Percentiles rank a stretch among this genome's conserved stretches.
Conservation (phyloP, 1,284 basidiomycete species). For the Xerocomus amazonicus region DNA sequence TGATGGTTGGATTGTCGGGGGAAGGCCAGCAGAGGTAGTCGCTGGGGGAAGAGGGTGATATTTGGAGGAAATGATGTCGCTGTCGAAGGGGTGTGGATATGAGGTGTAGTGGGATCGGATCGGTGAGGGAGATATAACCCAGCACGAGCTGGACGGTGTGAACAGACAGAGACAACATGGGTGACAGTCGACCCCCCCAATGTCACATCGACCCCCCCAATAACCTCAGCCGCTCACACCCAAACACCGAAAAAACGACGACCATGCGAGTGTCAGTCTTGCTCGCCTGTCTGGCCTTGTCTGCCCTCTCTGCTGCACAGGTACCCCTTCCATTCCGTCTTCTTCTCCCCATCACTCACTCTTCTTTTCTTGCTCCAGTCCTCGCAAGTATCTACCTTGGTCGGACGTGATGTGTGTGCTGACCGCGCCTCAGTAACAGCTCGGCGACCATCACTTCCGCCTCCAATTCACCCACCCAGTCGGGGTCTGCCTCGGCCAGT, state of each 20-base stretch:
- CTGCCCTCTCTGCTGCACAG: constrained; percentile 28
- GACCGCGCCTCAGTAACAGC: constrained; percentile 39
- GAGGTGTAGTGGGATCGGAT: constrained; percentile 55
- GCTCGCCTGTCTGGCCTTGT: constrained; percentile 22
- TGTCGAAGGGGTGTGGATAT: constrained; percentile 57
- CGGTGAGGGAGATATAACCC: constrained; percentile 52
- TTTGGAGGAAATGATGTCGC: constrained; percentile 61
- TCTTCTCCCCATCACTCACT: constrained; percentile 1
- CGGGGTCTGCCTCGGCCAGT: constrained; percentile 26
- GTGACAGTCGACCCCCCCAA: constrained; percentile 4
- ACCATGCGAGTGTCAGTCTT: constrained; percentile 24
- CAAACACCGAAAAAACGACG: not conserved
- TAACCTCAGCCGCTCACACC: constrained; percentile 6
- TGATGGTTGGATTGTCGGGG: constrained; percentile 34
- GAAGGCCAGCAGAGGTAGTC: constrained; percentile 70
- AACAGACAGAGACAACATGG: not conserved
- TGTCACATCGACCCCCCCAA: constrained; percentile 8
- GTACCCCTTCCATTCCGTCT: constrained; percentile 10
- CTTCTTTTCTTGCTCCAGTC: constrained; percentile 14
- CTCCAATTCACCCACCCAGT: constrained; percentile 29
- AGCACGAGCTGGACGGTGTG: constrained; percentile 46
- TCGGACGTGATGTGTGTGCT: constrained; percentile 33
- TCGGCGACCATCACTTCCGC: constrained; percentile 44
- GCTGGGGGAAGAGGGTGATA: constrained; percentile 46
- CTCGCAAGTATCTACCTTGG: constrained; percentile 28